Evolutionary conservation across 148 eudicot genomes (phyloP), one percentile per base, ranked within the genome.

Genomic region (Nyssa sinensis): DNA sequence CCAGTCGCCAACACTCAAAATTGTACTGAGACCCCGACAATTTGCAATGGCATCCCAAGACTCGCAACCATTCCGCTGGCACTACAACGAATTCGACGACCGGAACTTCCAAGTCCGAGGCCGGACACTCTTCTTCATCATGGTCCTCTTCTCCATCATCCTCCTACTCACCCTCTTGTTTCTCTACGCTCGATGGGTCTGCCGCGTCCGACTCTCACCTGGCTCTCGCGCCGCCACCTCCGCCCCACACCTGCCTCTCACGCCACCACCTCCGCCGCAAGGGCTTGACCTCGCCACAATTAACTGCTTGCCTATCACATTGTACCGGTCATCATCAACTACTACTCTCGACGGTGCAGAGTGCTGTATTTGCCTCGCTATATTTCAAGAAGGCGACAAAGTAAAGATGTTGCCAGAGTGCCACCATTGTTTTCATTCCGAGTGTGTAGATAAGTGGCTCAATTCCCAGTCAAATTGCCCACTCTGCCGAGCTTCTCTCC

Each of bases 361-460:
- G 73, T 92, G 97, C 63, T 85, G 88, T 72, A 90, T 92, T 58
- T 92, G 97, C 62, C 75, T 92, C 0, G 94, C 95, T 0, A 74
- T 80, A 3, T 90, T 92, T 63, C 84, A 80, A 21, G 91, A 88
- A 11, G 88, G 88, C 1, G 97, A 92, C 17, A 88, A 88, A 59
- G 93, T 90, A 0, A 92, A 88, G 53, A 83, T 88, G 16, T 77
- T 92, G 84, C 87, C 91, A 4, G 24, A 67, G 31, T 92, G 97
- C 62, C 51, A 51, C 0, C 97, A 92, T 58, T 70, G 83, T 29
- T 92, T 84, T 71, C 97, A 92, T 67, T 86, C 87, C 3, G 94
- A 87, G 37, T 92, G 97, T 53, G 93, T 92, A 9, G 97, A 92
- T 59, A 83, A 63, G 74, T 92, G 97, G 97, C 76, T 92, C 14